Evolutionary conservation across 495 filamentous ascomycete species (phyloP).

Genomic region (Podospora pseudocomata): DNA sequence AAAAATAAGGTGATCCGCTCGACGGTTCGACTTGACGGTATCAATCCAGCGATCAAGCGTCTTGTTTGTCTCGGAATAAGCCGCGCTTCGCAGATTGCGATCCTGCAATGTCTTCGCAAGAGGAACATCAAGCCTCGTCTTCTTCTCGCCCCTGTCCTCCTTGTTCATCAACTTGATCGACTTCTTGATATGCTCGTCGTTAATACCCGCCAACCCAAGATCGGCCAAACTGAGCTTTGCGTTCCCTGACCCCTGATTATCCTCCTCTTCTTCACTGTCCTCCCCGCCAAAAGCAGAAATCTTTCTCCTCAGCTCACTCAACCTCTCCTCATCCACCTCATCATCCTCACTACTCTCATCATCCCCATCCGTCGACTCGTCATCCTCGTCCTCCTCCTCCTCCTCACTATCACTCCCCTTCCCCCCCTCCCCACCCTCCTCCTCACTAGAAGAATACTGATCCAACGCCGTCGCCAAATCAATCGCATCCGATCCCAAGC

Average conservation of each 20-base stretch:
- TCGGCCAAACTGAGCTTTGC: slow-evolving; percentile 78
- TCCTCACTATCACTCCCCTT: slow-evolving; percentile 26
- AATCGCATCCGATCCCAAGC: slow-evolving; percentile 77
- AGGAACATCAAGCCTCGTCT: slow-evolving; percentile 77
- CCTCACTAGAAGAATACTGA: slow-evolving; percentile 53
- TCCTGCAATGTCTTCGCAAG: slow-evolving; percentile 89
- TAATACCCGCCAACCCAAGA: slow-evolving; percentile 64
- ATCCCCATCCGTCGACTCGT: slow-evolving; percentile 44
- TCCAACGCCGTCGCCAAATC: slow-evolving; percentile 81
- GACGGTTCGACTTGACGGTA: slow-evolving; percentile 88
- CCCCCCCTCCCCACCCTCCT: too few relatives aligned
- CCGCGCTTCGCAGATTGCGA: slow-evolving; percentile 74
- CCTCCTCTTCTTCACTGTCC: slow-evolving; percentile 28
- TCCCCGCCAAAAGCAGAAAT: slow-evolving; percentile 61
- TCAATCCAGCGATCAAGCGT: slow-evolving; percentile 87
- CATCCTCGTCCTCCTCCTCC: slow-evolving; percentile 39
- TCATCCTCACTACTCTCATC: slow-evolving; percentile 51
- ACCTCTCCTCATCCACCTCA: slow-evolving; percentile 54
- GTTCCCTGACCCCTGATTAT: slow-evolving; percentile 44
- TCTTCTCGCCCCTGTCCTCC: slow-evolving; percentile 48
- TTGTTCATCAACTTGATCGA: slow-evolving; percentile 67
- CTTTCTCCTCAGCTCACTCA: slow-evolving; percentile 64
- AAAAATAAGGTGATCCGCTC: slow-evolving; percentile 89
- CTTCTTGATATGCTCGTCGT: slow-evolving; percentile 72
- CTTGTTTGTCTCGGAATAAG: slow-evolving; percentile 88